phyloP scores from a whole-genome alignment of 1,284 basidiomycete genomes.

The Fomes fomentarius region DNA sequence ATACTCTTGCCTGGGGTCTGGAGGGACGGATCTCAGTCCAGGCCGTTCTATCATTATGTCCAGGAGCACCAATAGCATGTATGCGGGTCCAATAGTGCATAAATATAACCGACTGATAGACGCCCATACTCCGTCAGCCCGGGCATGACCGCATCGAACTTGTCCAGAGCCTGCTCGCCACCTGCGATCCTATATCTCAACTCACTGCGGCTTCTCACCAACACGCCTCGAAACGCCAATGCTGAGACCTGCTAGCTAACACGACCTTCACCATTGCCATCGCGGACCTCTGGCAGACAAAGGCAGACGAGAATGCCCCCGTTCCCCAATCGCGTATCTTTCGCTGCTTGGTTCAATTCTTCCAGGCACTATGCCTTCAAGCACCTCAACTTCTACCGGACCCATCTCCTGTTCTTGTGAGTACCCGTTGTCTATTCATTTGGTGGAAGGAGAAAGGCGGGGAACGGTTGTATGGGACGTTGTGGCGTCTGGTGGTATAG shows the following conservation, averaged over 20 bases:
- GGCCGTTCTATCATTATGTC: no score
- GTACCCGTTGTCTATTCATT: conserved; percentile 27
- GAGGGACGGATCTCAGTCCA: no score
- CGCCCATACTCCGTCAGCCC: not conserved
- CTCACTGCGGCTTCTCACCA: not conserved
- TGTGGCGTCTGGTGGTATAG: not conserved
- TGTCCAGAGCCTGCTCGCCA: not conserved
- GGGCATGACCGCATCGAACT: conserved; percentile 1
- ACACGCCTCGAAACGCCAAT: conserved; percentile 4
- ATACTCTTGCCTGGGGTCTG: no score
- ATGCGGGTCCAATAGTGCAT: no score
- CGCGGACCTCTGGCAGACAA: conserved; percentile 3
- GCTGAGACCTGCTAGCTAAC: conserved; percentile 18
- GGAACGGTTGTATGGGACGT: not conserved
- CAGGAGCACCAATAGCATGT: no score
- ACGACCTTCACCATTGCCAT: conserved; percentile 4
- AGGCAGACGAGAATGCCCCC: conserved; percentile 14
- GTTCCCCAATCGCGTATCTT: conserved; percentile 13
- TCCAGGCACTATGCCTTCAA: conserved; percentile 32
- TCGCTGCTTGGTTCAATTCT: conserved; percentile 3
- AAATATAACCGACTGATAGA: not conserved
- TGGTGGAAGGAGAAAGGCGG: not conserved
- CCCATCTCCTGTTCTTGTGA: conserved; percentile 61
- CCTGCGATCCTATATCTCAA: not conserved
- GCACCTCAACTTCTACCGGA: conserved; percentile 73